Percentiles rank a stretch among this genome's conserved stretches.
Conservation (phyloP, 164 flowering plant genomes). For the Chimonanthus praecox region DNA sequence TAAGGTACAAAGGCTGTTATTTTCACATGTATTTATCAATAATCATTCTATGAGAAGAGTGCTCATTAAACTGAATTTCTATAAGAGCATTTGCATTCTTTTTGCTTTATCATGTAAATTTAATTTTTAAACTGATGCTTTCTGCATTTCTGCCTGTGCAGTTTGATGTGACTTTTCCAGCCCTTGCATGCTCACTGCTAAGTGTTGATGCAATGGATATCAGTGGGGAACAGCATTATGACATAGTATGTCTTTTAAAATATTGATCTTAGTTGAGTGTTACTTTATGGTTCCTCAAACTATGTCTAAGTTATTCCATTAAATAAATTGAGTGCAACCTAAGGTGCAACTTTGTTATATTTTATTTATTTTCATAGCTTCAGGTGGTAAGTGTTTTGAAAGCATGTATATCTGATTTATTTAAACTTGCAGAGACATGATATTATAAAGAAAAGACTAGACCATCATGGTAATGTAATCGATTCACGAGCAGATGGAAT, state of each 20-base stretch:
- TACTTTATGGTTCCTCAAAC: not conserved
- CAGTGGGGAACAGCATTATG: conserved; percentile 78
- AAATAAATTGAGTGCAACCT: not conserved
- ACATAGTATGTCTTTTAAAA: conserved; percentile 41
- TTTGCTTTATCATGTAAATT: not conserved
- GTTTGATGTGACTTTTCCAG: conserved; percentile 81
- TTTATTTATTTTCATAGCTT: not conserved
- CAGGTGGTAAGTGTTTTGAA: not conserved
- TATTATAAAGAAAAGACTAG: conserved; percentile 71
- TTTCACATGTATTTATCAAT: not conserved
- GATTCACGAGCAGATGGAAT: conserved; percentile 66
- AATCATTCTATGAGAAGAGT: not conserved
- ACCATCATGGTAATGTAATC: conserved; percentile 60
- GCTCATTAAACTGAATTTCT: not conserved
- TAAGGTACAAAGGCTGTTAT: too few relatives aligned
- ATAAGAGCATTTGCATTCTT: not conserved
- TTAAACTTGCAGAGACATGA: conserved; percentile 62
- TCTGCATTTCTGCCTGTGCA: conserved; percentile 24
- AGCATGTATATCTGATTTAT: not conserved
- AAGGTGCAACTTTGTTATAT: too few relatives aligned
- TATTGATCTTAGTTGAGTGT: not conserved
- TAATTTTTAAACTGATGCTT: conserved; percentile 1
- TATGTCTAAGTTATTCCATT: not conserved
- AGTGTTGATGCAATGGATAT: conserved; percentile 82
- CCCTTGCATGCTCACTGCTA: conserved; percentile 61